Conservation (phyloP, 164 flowering plant genomes). For the Malania oleifera region DNA sequence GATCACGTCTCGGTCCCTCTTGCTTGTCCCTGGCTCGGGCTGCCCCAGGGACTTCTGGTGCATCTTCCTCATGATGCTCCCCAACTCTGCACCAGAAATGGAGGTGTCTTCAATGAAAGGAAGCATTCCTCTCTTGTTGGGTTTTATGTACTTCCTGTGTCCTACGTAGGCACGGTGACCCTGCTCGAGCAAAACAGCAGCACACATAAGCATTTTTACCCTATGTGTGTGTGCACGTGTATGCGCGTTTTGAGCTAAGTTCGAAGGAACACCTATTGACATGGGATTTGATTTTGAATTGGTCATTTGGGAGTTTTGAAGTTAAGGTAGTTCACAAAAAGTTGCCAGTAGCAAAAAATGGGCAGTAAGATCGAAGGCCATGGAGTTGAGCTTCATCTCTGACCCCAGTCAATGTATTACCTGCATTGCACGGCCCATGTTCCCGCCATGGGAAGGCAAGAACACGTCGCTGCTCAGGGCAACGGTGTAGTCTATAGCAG, state of each 20-base stretch:
- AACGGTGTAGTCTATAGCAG: conserved; percentile 83
- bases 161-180: conserved; percentile 73
- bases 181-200: conserved; percentile 18
- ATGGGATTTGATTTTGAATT: too few relatives aligned
- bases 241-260: too few relatives aligned
- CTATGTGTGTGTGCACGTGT: too few relatives aligned
- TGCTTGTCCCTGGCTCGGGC: conserved; percentile 42
- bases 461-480: conserved; percentile 65
- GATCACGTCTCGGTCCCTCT: conserved; percentile 48
- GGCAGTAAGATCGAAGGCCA: too few relatives aligned
- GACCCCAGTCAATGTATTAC: too few relatives aligned
- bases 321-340: too few relatives aligned
- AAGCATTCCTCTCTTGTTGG: conserved; percentile 50
- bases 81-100: conserved; percentile 34
- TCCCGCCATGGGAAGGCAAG: conserved; percentile 70
- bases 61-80: conserved; percentile 24
- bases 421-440: conserved; percentile 66
- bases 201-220: too few relatives aligned
- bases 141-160: conserved; percentile 52
- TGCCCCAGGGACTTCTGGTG: conserved; percentile 42
- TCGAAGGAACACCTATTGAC: too few relatives aligned
- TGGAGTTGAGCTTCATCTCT: not conserved
- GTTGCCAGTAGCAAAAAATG: too few relatives aligned
- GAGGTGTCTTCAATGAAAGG: conserved; percentile 32
- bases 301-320: too few relatives aligned